Evolutionary conservation across 2,329 filamentous ascomycete species (phyloP).

Genomic region (Zopfia rhizophila): DNA sequence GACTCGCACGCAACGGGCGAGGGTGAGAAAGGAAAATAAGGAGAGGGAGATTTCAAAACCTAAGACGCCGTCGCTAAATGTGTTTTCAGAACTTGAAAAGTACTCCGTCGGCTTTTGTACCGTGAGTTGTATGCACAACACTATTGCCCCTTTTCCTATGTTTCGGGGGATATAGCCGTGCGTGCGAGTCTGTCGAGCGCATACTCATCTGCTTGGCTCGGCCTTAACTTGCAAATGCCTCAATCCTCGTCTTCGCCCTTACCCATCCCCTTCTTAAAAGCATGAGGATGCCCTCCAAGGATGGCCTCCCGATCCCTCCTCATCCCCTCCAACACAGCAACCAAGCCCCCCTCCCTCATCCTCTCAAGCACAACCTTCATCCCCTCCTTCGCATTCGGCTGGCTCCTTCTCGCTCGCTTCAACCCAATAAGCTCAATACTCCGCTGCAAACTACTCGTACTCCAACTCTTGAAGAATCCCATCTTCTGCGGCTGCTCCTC

Average conservation of each 20-base stretch:
- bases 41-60: background rate
- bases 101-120: too few species aligned
- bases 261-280: conserved; percentile 17
- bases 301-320: conserved; percentile 65
- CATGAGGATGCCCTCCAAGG: conserved; percentile 31
- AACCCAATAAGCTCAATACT: conserved; percentile 83
- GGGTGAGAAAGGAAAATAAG: conserved; percentile 23
- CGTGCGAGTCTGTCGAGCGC: background rate
- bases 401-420: conserved; percentile 78
- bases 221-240: background rate
- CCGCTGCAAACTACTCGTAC: conserved; percentile 76
- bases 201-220: background rate
- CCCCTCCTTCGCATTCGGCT: conserved; percentile 83
- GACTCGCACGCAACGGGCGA: too few species aligned
- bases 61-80: conserved; percentile 45
- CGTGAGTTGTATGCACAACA: too few species aligned
- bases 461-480: conserved; percentile 71
- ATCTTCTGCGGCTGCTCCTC: conserved; percentile 61
- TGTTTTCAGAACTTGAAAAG: background rate
- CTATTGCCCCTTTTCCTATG: too few species aligned
- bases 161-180: too few species aligned
- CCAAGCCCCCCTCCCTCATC: conserved; percentile 72
- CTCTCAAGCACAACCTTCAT: conserved; percentile 85
- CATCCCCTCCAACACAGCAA: conserved; percentile 77
- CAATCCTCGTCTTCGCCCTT: conserved; percentile 31